These are phyloP conservation scores for Cyberlindnera xylosilytica DNA, from an alignment of 805 yeast species.

Conservation along the genomic window DNA sequence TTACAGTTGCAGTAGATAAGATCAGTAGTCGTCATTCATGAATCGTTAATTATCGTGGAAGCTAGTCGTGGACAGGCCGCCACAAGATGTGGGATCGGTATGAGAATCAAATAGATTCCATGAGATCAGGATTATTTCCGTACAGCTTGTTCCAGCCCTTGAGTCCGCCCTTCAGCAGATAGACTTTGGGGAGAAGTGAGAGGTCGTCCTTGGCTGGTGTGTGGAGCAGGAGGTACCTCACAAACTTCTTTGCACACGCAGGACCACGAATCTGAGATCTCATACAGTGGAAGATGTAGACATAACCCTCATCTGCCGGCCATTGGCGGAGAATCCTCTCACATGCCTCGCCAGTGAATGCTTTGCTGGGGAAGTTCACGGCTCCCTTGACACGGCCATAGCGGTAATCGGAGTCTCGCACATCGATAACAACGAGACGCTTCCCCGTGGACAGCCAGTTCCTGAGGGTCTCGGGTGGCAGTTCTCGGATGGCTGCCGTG, in stretches of 20 bases:
- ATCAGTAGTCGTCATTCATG: no score
- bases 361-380: constrained; percentile 14
- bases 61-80: no score
- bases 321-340: constrained; percentile 2
- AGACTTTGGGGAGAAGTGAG: constrained; percentile 11
- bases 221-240: constrained; percentile 7
- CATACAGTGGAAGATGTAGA: constrained; percentile 25
- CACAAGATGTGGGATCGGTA: no score
- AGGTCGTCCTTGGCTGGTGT: constrained; percentile 7
- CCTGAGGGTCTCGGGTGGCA: constrained; percentile 8
- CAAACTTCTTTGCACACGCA: constrained; percentile 11
- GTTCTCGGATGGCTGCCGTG: constrained; percentile 1
- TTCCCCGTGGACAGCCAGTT: constrained; percentile 5
- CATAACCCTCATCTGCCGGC: constrained; percentile 2
- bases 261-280: constrained; percentile 25
- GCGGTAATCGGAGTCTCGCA: constrained; percentile 19
- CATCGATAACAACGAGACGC: constrained; percentile 19
- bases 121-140: constrained; percentile 13
- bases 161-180: constrained; percentile 22
- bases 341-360: constrained; percentile 5
- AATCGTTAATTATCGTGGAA: no score
- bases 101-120: constrained; percentile 10
- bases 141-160: constrained; percentile 22
- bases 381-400: constrained; percentile 12
- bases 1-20: no score